A percentile compares a stretch with the other conserved stretches of the same genome.
phyloP scores from a whole-genome alignment of 1,139 yeast genomes.

The Saccharomyces hybrid region DNA sequence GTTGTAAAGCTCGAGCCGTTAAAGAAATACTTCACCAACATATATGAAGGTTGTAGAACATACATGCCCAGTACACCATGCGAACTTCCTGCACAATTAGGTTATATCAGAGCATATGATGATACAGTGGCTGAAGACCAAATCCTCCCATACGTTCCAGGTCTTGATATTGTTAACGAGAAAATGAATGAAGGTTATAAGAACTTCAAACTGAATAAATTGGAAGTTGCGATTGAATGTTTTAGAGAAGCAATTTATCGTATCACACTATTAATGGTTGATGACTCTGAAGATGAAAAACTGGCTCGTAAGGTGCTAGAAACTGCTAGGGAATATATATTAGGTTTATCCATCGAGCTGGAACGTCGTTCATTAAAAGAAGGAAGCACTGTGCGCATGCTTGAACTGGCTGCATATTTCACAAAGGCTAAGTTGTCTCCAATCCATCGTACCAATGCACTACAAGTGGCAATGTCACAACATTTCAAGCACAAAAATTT shows the following conservation, averaged over 20 bases:
- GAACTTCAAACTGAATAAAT: constrained; percentile 72
- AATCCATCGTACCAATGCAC: constrained; percentile 77
- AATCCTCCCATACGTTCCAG: constrained; percentile 64
- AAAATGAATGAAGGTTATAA: constrained; percentile 71
- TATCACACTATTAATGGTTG: constrained; percentile 63
- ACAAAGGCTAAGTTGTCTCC: constrained; percentile 77
- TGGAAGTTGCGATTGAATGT: constrained; percentile 67
- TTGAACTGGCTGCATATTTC: constrained; percentile 93
- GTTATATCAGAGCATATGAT: constrained; percentile 59
- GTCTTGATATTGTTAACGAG: constrained; percentile 59
- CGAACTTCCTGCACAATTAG: constrained; percentile 61
- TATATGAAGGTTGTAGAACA: constrained; percentile 71
- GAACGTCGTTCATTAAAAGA: constrained; percentile 74
- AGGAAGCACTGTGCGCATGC: constrained; percentile 67
- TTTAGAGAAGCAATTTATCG: constrained; percentile 79
- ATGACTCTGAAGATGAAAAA: constrained; percentile 63
- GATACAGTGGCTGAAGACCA: constrained; percentile 49
- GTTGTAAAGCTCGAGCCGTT: constrained; percentile 81
- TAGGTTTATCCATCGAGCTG: constrained; percentile 85
- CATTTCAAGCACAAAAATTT: constrained; percentile 81
- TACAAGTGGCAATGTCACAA: constrained; percentile 92
- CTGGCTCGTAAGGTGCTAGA: constrained; percentile 66
- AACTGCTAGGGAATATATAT: constrained; percentile 80
- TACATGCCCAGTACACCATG: constrained; percentile 66
- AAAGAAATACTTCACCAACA: constrained; percentile 71